Percentiles rank a stretch among this genome's conserved stretches.
phyloP scores from a whole-genome alignment of 805 yeast species.

The Hanseniaspora mollemarum region DNA sequence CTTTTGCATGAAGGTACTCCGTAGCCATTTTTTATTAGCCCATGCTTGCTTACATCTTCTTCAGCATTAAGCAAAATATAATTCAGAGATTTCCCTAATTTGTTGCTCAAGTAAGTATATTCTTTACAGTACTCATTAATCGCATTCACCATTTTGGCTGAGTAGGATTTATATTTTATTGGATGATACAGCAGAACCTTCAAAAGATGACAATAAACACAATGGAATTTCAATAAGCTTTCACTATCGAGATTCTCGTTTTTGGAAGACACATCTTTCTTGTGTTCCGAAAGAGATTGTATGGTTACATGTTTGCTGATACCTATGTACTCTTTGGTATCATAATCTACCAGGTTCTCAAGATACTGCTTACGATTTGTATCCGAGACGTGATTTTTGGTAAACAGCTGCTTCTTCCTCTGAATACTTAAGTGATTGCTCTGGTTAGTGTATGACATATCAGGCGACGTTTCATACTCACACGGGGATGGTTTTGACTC shows the following conservation, averaged over 20 bases:
- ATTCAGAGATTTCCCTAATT: constrained; percentile 2
- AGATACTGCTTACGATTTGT: not conserved
- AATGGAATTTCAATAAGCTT: not conserved
- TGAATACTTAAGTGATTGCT: constrained; percentile 4
- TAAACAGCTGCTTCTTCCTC: constrained; percentile 6
- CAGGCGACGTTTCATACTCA: not conserved
- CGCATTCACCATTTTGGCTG: not conserved
- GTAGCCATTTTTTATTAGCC: not conserved
- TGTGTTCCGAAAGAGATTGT: not conserved
- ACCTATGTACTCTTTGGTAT: constrained; percentile 1
- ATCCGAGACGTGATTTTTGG: not conserved
- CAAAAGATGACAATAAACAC: constrained; percentile 11
- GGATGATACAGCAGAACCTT: constrained; percentile 11
- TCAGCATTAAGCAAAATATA: not conserved
- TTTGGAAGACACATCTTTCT: not conserved
- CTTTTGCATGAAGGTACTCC: not conserved
- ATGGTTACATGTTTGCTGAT: not conserved
- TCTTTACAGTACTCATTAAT: constrained; percentile 8
- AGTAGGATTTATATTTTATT: not conserved
- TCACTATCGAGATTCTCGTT: not conserved
- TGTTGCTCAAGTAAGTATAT: constrained; percentile 4
- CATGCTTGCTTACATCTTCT: not conserved
- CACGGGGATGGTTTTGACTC: not conserved
- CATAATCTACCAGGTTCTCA: constrained; percentile 5
- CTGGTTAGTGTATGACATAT: not conserved